Conservation (phyloP, 805 yeast species). For the Metschnikowia anglica region DNA sequence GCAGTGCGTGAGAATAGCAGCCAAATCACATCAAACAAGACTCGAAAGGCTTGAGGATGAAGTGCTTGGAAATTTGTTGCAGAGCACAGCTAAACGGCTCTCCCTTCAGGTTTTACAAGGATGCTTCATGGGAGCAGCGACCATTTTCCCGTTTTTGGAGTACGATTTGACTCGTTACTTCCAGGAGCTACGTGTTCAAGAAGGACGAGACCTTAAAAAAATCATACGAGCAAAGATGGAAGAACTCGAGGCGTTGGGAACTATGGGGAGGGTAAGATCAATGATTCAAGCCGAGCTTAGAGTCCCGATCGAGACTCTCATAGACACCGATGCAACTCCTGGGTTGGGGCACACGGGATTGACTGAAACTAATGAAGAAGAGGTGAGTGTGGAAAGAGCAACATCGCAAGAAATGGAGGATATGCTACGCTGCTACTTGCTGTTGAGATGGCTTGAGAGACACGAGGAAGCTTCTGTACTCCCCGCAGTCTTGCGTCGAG, state of each 20-base stretch:
- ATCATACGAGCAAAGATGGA: not conserved
- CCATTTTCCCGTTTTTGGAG: slow-evolving; percentile 4
- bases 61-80: not conserved
- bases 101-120: not conserved
- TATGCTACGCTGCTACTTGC: slow-evolving; percentile 7
- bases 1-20: slow-evolving; percentile 1
- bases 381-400: not conserved
- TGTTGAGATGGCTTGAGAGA: slow-evolving; percentile 9
- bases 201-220: not conserved
- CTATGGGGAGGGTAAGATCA: not conserved
- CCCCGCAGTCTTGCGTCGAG: slow-evolving; percentile 6
- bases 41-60: slow-evolving; percentile 8
- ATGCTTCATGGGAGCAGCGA: slow-evolving; percentile 3
- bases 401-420: slow-evolving; percentile 4
- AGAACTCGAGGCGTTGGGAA: not conserved
- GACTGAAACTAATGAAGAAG: not conserved
- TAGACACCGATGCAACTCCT: not conserved
- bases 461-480: slow-evolving; percentile 1
- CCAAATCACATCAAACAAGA: slow-evolving; percentile 9
- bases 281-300: slow-evolving; percentile 3
- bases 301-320: slow-evolving; percentile 4
- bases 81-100: slow-evolving; percentile 3
- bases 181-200: not conserved
- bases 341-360: not conserved
- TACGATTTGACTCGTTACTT: not conserved